Evolutionary conservation across 371 early-diverging fungal species (phyloP).

Genomic region (Apophysomyces variabilis): DNA sequence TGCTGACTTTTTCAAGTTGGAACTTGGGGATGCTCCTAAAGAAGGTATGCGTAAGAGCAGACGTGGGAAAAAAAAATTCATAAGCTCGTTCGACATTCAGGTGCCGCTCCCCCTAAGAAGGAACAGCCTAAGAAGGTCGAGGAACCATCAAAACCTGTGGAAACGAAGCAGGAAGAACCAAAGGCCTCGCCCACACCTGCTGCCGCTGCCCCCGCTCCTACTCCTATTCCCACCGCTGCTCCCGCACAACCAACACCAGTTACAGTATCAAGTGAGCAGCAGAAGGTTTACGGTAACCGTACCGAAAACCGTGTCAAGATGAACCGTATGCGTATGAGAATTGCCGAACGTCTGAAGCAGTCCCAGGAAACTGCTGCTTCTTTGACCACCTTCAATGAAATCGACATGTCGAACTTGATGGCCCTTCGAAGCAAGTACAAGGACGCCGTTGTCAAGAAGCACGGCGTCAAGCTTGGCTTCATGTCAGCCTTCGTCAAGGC

Average conservation of each 20-base stretch:
- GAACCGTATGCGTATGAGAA: conserved; percentile 96
- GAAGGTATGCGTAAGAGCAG: conserved; percentile 49
- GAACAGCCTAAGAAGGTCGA: conserved; percentile 30
- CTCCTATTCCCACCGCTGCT: conserved; percentile 24
- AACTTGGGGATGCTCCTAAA: conserved; percentile 75
- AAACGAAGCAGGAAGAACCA: conserved; percentile 48
- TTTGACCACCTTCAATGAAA: conserved; percentile 98
- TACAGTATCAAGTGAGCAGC: background rate
- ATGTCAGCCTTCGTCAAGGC: conserved; percentile 98
- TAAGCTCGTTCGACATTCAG: conserved; percentile 40
- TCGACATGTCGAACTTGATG: conserved; percentile 95
- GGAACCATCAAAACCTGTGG: conserved; percentile 17
- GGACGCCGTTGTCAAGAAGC: conserved; percentile 92
- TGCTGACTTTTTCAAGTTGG: conserved; percentile 91
- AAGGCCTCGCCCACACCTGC: conserved; percentile 40
- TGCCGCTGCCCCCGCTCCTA: conserved; percentile 38
- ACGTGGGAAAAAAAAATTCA: conserved; percentile 25
- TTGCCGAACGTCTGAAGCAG: conserved; percentile 94
- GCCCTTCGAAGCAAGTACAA: conserved; percentile 90
- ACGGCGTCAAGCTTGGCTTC: conserved; percentile 96
- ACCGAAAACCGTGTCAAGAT: conserved; percentile 86
- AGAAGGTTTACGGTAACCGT: conserved; percentile 51
- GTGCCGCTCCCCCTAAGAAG: conserved; percentile 36
- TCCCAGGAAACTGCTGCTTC: conserved; percentile 96
- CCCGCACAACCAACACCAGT: conserved; percentile 22